Conservation (phyloP, 1,284 basidiomycete species). For the Tilletiaria anomala region DNA sequence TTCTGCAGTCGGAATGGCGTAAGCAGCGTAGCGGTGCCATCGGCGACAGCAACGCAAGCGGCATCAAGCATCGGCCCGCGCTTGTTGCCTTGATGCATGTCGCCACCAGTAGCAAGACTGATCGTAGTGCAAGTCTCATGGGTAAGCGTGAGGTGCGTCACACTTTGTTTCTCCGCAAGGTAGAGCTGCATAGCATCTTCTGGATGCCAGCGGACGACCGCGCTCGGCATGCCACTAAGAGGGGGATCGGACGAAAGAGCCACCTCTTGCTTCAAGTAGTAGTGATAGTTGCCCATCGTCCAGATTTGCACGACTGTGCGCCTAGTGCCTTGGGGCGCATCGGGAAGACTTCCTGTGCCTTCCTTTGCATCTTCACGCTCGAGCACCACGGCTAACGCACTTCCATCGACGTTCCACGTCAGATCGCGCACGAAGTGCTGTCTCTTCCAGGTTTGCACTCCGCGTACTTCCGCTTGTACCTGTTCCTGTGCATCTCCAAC, state of each 20-base stretch:
- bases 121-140: constrained; percentile 54
- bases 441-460: constrained; percentile 11
- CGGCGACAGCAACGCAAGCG: constrained; percentile 75
- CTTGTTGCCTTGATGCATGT: too few species aligned
- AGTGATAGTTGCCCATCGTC: constrained; percentile 90
- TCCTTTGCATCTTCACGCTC: constrained; percentile 16
- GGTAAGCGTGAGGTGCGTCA: not conserved
- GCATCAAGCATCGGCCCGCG: constrained; percentile 59
- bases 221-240: constrained; percentile 50
- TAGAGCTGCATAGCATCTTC: constrained; percentile 59
- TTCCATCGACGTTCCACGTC: constrained; percentile 77
- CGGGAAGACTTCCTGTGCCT: not conserved
- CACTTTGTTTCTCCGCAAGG: constrained; percentile 35
- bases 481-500: constrained; percentile 14
- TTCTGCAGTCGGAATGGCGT: constrained; percentile 90
- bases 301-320: constrained; percentile 60
- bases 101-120: too few species aligned
- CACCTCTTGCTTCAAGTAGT: constrained; percentile 47
- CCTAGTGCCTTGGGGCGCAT: not conserved
- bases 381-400: constrained; percentile 70
- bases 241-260: constrained; percentile 1
- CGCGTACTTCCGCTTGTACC: too few species aligned
- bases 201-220: constrained; percentile 67
- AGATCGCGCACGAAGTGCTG: constrained; percentile 56
- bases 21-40: constrained; percentile 67